Base-by-base conservation (phyloP, 306 rosid species). In the Myrica gale region DNA sequence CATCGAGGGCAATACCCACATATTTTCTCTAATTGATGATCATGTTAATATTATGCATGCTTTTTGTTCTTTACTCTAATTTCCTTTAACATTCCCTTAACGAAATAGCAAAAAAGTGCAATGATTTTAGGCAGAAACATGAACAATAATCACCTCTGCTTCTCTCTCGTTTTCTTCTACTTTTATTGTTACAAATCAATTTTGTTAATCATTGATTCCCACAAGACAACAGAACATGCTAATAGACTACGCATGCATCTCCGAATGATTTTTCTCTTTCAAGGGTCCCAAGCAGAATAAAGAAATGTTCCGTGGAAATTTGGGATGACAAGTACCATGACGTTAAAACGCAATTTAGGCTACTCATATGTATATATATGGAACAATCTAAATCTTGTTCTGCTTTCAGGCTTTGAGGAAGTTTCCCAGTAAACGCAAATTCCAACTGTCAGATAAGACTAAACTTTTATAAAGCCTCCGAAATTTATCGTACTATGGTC, bases 371-470 rank as follows among this genome's bases (percentile, higher is more conserved):
- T 17, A 9, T 41, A 17, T 43, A 15, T 19, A 9, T 47, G 3
- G 10, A 10, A 9, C 53, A 17, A 60, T 60, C 43, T 4, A 26
- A 60, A 10, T 4, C 48, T 7, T 16, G 23, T 65, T 39, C 69
- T 16, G 45, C 50, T 41, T 65, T 65, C 23, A 65, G 48, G 45
- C 50, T 41, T 65, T 65, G 48, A 65, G 48, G 70, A 41, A 17
- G 48, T n/a, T 65, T 65, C 70, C 48, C 1, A 7, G 69, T 47
- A 41, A 41, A 16, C 5, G 1, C 5, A 0, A 65, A 65, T 65
- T 41, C 69, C 23, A 60, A 47, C 82, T 72, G 47, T 68, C 85
- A 77, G 12, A 81, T 20, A 51, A 6, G 81, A 81, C 81, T 61
- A 0, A 37, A 32, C 13, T 48, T 11, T 12, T 61, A 32, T 61